These are phyloP conservation scores for Puccinellia tenuiflora DNA, from an alignment of 176 grass and related monocot genomes.

Conservation along the genomic window DNA sequence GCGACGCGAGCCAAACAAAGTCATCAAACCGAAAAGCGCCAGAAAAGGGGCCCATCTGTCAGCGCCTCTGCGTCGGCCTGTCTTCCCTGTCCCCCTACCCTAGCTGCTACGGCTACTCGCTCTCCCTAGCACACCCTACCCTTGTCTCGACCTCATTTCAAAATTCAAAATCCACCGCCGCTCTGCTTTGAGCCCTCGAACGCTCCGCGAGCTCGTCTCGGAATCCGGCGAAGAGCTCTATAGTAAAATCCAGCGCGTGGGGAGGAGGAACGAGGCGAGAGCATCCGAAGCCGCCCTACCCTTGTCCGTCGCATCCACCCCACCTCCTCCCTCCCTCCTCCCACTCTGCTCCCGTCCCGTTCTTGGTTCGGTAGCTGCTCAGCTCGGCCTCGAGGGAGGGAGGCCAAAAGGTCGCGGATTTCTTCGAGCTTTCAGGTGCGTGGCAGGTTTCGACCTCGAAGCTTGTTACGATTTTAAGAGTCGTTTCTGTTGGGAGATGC, in stretches of 20 bases:
- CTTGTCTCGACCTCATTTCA: slow-evolving; percentile 14
- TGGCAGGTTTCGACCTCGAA: neutral
- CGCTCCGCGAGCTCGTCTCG: slow-evolving; percentile 32
- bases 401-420: neutral
- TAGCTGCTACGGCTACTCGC: slow-evolving; percentile 39
- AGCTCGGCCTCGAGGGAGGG: neutral
- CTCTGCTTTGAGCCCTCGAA: neutral
- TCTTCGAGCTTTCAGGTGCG: neutral
- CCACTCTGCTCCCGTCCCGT: neutral
- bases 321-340: neutral
- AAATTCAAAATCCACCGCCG: slow-evolving; percentile 39
- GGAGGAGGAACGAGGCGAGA: slow-evolving; percentile 19
- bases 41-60: neutral
- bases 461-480: neutral
- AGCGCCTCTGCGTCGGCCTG: neutral
- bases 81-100: neutral
- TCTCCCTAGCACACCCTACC: neutral
- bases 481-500: neutral
- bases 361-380: neutral
- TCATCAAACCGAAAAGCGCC: neutral
- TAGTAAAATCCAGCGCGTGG: slow-evolving; percentile 38
- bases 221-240: slow-evolving; percentile 19
- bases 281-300: slow-evolving; percentile 34
- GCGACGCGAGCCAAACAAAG: neutral
- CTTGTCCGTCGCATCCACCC: neutral